Evolutionary conservation across 208 protist species (phyloP).

Genomic region (Acanthamoeba healyi): DNA sequence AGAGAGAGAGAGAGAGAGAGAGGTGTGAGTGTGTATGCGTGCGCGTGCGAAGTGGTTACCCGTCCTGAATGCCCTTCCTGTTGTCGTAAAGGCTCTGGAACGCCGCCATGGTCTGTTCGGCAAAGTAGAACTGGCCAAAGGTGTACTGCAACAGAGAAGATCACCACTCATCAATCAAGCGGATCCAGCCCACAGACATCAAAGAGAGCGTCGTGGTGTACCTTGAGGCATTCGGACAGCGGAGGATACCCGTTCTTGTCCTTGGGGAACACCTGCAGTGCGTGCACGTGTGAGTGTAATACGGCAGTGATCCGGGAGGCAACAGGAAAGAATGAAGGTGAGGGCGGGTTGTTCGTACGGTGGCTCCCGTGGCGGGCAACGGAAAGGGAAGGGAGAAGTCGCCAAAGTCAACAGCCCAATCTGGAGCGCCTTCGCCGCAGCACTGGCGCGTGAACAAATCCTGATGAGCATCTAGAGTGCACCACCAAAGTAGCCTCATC

Average conservation of each 20-base stretch:
- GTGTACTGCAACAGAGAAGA: not conserved
- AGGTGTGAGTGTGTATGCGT: not conserved
- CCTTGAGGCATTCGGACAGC: slow-evolving; percentile 45
- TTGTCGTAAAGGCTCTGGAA: slow-evolving; percentile 71
- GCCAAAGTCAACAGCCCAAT: slow-evolving; percentile 76
- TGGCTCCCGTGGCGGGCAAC: not conserved
- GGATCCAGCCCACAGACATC: not conserved
- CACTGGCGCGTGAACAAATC: slow-evolving; percentile 82
- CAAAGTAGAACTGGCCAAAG: slow-evolving; percentile 54
- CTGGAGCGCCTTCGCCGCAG: slow-evolving; percentile 85
- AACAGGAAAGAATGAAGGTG: not conserved
- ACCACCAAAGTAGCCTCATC: too few relatives aligned
- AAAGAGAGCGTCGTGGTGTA: not conserved
- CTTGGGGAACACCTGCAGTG: slow-evolving; percentile 13
- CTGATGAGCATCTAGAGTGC: slow-evolving; percentile 85
- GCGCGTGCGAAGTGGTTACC: not conserved
- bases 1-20: not conserved
- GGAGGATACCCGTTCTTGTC: slow-evolving; percentile 53
- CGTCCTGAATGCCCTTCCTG: slow-evolving; percentile 11
- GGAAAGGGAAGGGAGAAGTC: slow-evolving; percentile 25
- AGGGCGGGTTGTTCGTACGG: not conserved
- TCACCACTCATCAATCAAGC: not conserved
- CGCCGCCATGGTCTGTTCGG: slow-evolving; percentile 11
- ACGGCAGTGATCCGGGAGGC: not conserved
- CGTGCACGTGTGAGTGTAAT: not conserved